Evolutionary conservation across 306 rosid genomes (phyloP), one percentile per base, ranked within the genome.

Genomic region (Quercus engelmannii): DNA sequence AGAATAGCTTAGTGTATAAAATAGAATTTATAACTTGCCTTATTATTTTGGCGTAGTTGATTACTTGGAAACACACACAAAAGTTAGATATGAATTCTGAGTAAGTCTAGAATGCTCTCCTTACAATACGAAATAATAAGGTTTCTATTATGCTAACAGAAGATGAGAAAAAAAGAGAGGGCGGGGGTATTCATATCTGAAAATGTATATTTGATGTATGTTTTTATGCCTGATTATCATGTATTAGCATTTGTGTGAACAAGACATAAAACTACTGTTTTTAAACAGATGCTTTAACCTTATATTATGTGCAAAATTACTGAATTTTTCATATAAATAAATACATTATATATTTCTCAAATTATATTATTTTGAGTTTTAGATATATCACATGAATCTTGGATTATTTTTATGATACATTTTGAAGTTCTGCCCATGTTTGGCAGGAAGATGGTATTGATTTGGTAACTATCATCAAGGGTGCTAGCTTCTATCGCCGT

Each of bases 401-500:
- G 25, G 26, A 20, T 5, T 58, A 31, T 70, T 73, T 70, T 56
- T 46, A 15, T 74, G 59, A 76, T 72, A 21, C 25, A 20, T 55
- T 26, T 49, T 21, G 23, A 28, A 57, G 54, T 72, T 57, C 52
- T 55, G 59, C 52, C 23, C 64, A 69, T 78, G 69, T 46, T 64
- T 90, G 61, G 76, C 92, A 94, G 99, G 97, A 94, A 83, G 87
- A 83, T 4, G 81, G 56, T 69, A 19, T 90, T 86, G 95, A 94
- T 83, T 78, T 94, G 80, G 85, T 91, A 56, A 86, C 90, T 5
- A 63, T 88, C 72, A 88, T 94, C 85, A 92, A 90, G 90, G 71
- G 85, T 58, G 69, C 93, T 74, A 75, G 88, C 83, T 82, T 79
- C 88, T 94, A 94, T 80, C 97, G 97, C 17, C 91, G 97, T 70